phyloP scores from a whole-genome alignment of 805 yeast genomes.

The Candida piceae region DNA sequence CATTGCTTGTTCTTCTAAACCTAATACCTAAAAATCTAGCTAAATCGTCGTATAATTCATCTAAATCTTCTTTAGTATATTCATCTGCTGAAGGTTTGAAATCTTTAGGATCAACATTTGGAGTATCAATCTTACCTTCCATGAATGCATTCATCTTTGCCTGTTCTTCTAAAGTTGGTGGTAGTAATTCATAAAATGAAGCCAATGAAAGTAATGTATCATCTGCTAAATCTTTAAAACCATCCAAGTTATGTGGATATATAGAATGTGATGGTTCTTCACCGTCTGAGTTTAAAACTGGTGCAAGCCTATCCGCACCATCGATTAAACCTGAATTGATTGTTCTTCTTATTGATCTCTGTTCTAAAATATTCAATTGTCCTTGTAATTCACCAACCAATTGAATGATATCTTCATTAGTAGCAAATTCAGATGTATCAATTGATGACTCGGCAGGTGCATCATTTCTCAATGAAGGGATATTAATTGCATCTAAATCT shows the following conservation, averaged over 20 bases:
- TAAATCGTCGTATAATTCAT: conserved; percentile 54
- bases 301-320: conserved; percentile 47
- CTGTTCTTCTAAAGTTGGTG: conserved; percentile 55
- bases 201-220: conserved; percentile 48
- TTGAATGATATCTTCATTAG: conserved; percentile 81
- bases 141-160: conserved; percentile 46
- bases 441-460: conserved; percentile 4
- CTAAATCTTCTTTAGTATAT: conserved; percentile 43
- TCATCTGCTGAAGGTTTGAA: conserved; percentile 27
- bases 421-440: conserved; percentile 57
- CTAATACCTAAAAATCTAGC: conserved; percentile 66
- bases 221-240: conserved; percentile 44
- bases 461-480: conserved; percentile 15
- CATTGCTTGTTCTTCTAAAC: conserved; percentile 41
- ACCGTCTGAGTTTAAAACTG: conserved; percentile 77
- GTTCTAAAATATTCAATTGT: conserved; percentile 75
- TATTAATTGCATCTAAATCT: conserved; percentile 20
- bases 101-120: conserved; percentile 28
- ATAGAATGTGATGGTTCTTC: conserved; percentile 47
- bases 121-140: conserved; percentile 43
- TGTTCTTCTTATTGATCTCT: conserved; percentile 66
- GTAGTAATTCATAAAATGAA: conserved; percentile 70
- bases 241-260: conserved; percentile 57
- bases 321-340: conserved; percentile 51
- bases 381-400: conserved; percentile 87